Evolutionary conservation across 106 monocot genomes (phyloP).

Genomic region (Narthecium ossifragum): DNA sequence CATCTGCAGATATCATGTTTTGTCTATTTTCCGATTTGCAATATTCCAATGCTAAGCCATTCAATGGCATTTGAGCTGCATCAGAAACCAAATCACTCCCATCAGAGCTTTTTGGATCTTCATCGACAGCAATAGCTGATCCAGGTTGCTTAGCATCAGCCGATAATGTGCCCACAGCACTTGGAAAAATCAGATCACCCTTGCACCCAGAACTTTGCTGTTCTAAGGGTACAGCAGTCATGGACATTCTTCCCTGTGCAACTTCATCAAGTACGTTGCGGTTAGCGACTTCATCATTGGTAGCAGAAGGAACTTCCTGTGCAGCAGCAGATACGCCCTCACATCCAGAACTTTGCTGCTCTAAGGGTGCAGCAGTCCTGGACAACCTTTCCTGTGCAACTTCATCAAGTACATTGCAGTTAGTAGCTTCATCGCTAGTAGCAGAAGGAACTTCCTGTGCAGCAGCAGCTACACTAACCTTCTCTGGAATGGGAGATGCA

Average conservation of each 20-base stretch:
- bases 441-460: not conserved
- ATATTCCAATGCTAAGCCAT: not conserved
- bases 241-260: not conserved
- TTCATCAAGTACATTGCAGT: conserved; percentile 1
- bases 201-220: conserved; percentile 1
- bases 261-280: conserved; percentile 1
- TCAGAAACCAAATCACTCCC: not conserved
- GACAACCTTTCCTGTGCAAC: not conserved
- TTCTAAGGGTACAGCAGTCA: conserved; percentile 1
- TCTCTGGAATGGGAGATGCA: conserved; percentile 1
- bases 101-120: not conserved
- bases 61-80: conserved; percentile 1
- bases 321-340: not conserved
- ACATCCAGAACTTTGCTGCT: too few relatives aligned
- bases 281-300: conserved; percentile 8
- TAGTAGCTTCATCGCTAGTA: conserved; percentile 9
- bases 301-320: not conserved
- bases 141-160: conserved; percentile 9
- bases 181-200: conserved; percentile 7
- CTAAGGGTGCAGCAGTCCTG: conserved; percentile 2
- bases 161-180: not conserved
- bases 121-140: not conserved
- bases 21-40: not conserved
- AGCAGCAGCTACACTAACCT: not conserved
- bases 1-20: conserved; percentile 1